phyloP scores from a whole-genome alignment of 1,284 basidiomycete genomes.

The Puccinia horiana region DNA sequence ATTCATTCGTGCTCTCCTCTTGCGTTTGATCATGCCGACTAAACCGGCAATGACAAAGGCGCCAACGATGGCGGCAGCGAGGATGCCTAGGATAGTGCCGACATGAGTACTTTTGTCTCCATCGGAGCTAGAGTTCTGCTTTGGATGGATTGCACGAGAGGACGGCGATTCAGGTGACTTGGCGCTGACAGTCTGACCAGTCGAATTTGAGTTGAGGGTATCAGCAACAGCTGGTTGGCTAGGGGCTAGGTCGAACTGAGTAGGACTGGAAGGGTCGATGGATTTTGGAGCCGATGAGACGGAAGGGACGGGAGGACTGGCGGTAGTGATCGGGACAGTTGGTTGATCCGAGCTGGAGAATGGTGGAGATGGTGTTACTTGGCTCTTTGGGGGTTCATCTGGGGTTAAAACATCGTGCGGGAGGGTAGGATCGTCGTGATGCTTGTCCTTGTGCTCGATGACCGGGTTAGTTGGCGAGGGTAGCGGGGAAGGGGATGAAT shows the following conservation, averaged over 20 bases:
- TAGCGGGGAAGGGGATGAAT: neutral
- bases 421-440: neutral
- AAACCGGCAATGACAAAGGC: constrained; percentile 12
- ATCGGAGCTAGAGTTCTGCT: neutral
- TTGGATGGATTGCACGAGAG: neutral
- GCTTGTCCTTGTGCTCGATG: neutral
- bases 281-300: neutral
- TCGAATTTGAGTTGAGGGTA: neutral
- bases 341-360: neutral
- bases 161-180: neutral
- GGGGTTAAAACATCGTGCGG: no score
- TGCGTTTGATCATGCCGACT: constrained; percentile 4
- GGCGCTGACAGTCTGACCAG: neutral
- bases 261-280: neutral
- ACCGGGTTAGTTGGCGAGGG: neutral
- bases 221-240: neutral
- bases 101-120: neutral
- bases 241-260: neutral
- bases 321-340: neutral
- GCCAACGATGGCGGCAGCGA: constrained; percentile 9
- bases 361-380: neutral
- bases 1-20: neutral
- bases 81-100: constrained; percentile 37
- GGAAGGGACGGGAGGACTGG: neutral
- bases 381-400: neutral